phyloP scores from a whole-genome alignment of 164 flowering plant species.

The Litsea cubeba region DNA sequence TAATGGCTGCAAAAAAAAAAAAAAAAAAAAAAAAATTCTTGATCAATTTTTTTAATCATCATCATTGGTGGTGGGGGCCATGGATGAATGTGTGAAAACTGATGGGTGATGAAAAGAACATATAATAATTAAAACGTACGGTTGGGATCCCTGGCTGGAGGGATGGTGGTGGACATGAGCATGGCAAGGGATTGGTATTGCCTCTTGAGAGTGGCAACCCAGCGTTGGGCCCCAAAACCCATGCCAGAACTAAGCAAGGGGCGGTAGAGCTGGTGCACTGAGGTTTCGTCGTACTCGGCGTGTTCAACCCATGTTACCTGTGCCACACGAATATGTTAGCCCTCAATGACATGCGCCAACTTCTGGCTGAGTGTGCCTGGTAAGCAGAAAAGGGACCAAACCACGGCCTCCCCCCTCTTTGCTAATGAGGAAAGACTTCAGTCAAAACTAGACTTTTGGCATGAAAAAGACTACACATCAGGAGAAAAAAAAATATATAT shows the following conservation, averaged over 20 bases:
- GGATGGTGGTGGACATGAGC: conserved; percentile 71
- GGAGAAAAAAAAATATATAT: too few relatives aligned
- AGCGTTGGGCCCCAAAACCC: conserved; percentile 93
- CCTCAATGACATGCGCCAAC: not conserved
- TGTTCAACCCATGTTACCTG: conserved; percentile 99
- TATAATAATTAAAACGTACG: conserved; percentile 25
- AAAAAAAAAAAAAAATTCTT: too few relatives aligned
- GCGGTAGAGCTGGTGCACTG: conserved; percentile 73
- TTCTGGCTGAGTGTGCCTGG: not conserved
- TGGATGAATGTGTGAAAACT: not conserved
- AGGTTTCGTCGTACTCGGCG: conserved; percentile 79
- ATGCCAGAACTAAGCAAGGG: conserved; percentile 69
- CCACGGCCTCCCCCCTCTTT: not conserved
- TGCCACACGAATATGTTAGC: not conserved
- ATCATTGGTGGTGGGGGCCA: not conserved
- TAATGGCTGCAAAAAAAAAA: conserved; percentile 43
- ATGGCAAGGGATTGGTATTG: conserved; percentile 93
- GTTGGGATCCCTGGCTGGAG: conserved; percentile 53
- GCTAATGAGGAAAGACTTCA: not conserved
- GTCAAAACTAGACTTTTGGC: too few relatives aligned
- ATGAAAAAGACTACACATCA: too few relatives aligned
- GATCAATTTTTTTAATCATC: not conserved
- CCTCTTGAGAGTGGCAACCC: conserved; percentile 89
- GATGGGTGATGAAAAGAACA: not conserved
- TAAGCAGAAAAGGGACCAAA: not conserved